phyloP scores from a whole-genome alignment of 75 land plant genomes.

The Cunninghamia lanceolata region DNA sequence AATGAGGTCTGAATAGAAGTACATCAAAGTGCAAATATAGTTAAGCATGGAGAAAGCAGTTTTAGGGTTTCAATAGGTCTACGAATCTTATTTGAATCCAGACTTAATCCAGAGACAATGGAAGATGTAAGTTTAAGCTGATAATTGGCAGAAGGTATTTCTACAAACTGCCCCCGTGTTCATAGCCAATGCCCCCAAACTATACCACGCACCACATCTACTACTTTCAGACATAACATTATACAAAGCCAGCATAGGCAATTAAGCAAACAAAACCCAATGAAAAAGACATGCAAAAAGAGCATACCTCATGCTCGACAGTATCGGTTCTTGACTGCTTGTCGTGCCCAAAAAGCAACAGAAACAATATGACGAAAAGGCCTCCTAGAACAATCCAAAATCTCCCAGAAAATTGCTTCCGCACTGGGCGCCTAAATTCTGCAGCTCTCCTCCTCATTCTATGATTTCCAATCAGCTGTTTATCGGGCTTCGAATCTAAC shows the following conservation, averaged over 20 bases:
- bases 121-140: background rate
- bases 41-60: background rate
- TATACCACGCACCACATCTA: background rate
- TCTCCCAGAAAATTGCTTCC: background rate
- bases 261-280: background rate
- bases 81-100: background rate
- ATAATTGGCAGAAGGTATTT: background rate
- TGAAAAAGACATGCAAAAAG: background rate
- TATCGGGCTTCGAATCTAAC: background rate
- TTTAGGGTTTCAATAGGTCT: background rate
- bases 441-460: conserved; percentile 12
- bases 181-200: background rate
- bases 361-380: background rate
- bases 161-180: background rate
- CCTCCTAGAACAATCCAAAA: conserved; percentile 5
- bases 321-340: background rate
- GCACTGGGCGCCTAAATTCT: conserved; percentile 10
- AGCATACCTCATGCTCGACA: background rate
- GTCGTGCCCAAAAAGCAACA: background rate
- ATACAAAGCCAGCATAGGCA: background rate
- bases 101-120: background rate
- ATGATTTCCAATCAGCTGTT: background rate
- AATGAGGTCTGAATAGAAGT: background rate
- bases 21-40: background rate
- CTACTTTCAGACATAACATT: background rate